Evolutionary conservation across 1,284 basidiomycete genomes (phyloP).

Genomic region (Puccinia horiana): DNA sequence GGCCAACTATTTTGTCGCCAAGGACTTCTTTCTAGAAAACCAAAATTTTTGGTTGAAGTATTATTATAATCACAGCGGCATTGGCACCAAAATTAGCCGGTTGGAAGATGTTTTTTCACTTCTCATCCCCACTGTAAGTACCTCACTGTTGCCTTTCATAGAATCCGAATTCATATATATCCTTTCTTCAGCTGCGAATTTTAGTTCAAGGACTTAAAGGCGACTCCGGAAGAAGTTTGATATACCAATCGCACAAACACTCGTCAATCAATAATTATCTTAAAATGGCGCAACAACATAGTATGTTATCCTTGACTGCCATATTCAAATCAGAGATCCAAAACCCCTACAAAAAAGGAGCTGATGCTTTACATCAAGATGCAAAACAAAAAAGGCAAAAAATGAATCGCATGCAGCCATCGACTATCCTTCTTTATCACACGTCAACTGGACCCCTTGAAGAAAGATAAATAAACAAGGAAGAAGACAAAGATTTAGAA

Average conservation of each 20-base stretch:
- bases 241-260: not conserved
- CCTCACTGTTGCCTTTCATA: not conserved
- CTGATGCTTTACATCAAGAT: not conserved
- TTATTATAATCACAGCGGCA: not conserved
- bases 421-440: not conserved
- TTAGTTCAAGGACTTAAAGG: not conserved
- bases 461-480: not conserved
- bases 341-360: not conserved
- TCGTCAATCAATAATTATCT: not conserved
- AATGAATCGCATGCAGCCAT: not conserved
- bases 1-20: not conserved
- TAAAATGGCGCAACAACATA: not conserved
- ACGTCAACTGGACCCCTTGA: not conserved
- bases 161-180: too few species aligned
- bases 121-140: not conserved
- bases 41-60: not conserved
- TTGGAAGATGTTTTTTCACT: conserved; percentile 9
- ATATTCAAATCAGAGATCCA: not conserved
- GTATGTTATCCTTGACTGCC: not conserved
- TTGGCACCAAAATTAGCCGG: not conserved
- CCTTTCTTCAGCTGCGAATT: not conserved
- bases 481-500: not conserved
- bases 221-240: not conserved
- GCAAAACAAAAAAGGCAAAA: not conserved
- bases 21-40: not conserved